Percentiles rank a stretch among this genome's conserved stretches.
Evolutionary conservation across 2,329 filamentous ascomycete genomes (phyloP).

Genomic region (Pseudogymnoascus sp.): DNA sequence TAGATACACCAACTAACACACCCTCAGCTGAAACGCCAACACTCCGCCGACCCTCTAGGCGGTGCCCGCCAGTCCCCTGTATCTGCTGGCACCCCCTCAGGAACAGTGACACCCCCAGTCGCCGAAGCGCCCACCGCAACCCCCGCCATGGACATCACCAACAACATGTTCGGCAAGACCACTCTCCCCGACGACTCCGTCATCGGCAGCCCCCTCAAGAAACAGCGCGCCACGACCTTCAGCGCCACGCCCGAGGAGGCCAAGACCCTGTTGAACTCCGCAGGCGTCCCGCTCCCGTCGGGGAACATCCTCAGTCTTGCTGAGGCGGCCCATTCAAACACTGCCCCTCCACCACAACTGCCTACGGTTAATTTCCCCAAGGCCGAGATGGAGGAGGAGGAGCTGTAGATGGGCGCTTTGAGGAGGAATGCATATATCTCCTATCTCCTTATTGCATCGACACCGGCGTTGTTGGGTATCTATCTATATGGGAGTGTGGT

Average conservation of each 20-base stretch:
- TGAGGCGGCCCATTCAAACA: neutral
- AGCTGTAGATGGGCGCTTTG: neutral
- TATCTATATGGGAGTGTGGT: neutral
- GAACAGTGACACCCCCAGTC: slow-evolving; percentile 35
- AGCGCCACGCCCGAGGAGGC: slow-evolving; percentile 7
- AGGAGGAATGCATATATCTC: neutral
- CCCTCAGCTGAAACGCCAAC: slow-evolving; percentile 68
- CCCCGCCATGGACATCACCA: slow-evolving; percentile 22
- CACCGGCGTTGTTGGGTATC: neutral
- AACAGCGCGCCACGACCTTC: slow-evolving; percentile 42
- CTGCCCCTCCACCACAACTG: neutral
- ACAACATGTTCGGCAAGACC: slow-evolving; percentile 35
- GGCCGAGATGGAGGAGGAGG: neutral
- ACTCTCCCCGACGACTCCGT: slow-evolving; percentile 37
- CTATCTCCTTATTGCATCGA: neutral
- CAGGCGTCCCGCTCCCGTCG: neutral
- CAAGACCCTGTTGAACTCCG: slow-evolving; percentile 7
- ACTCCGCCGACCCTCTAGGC: slow-evolving; percentile 61
- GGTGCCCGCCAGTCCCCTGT: slow-evolving; percentile 38
- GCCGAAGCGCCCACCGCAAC: slow-evolving; percentile 28
- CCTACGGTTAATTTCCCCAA: neutral
- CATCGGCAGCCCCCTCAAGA: slow-evolving; percentile 67
- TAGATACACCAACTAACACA: slow-evolving; percentile 21
- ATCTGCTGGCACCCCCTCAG: slow-evolving; percentile 34
- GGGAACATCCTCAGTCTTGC: slow-evolving; percentile 6